These are phyloP conservation scores for Ramaria sp. DNA, from an alignment of 768 basidiomycete genomes.

Conservation along the genomic window DNA sequence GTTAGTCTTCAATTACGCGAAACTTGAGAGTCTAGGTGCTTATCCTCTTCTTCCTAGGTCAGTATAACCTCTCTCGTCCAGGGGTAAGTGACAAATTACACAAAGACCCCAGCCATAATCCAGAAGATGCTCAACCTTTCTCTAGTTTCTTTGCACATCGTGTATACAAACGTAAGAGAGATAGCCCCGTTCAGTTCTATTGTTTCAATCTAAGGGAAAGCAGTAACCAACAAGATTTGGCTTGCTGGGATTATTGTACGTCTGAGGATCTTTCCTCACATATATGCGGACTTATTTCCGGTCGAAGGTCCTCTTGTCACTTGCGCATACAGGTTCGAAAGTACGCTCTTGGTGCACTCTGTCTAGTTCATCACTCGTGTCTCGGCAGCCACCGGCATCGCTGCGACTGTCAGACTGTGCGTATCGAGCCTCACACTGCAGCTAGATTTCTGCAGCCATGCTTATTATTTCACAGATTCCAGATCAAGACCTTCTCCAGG, in stretches of 20 bases:
- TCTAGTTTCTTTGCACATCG: conserved; percentile 4
- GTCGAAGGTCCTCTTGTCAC: background rate
- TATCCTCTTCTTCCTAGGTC: background rate
- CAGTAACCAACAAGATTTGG: conserved; percentile 2
- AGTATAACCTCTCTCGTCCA: background rate
- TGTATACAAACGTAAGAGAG: background rate
- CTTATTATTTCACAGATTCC: background rate
- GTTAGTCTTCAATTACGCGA: background rate
- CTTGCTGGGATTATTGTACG: background rate
- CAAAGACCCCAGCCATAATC: background rate
- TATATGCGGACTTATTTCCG: background rate
- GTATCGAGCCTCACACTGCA: background rate
- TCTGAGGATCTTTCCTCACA: background rate
- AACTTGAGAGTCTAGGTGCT: background rate
- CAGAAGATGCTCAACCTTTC: background rate
- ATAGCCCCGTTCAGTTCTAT: background rate
- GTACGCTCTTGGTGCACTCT: background rate
- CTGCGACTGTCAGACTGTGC: background rate
- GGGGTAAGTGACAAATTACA: background rate
- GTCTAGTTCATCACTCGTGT: background rate
- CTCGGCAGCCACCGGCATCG: background rate
- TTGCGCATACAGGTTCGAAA: conserved; percentile 4
- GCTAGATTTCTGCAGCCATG: background rate
- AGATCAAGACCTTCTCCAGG: conserved; percentile 2
- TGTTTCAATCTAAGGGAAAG: background rate